Percentiles rank a stretch among this genome's conserved stretches.
Evolutionary conservation across 805 yeast genomes (phyloP).

Genomic region (Komagataella mondaviorum): DNA sequence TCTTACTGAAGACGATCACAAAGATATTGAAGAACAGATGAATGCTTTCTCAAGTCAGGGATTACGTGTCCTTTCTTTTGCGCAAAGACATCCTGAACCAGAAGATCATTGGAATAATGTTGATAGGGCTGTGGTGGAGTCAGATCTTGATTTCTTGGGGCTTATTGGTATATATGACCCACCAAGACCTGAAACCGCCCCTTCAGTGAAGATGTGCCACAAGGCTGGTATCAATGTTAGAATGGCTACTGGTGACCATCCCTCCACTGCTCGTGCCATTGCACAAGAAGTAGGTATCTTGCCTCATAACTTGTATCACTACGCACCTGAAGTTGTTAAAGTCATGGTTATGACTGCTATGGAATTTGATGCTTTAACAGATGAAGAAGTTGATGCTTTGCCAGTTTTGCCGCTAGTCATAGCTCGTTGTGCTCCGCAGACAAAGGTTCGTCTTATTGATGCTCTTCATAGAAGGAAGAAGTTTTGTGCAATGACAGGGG

Average conservation of each 20-base stretch:
- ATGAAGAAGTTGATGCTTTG: slow-evolving; percentile 44
- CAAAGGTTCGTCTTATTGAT: slow-evolving; percentile 71
- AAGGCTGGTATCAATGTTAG: slow-evolving; percentile 68
- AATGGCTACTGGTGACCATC: slow-evolving; percentile 77
- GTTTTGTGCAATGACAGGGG: slow-evolving; percentile 74
- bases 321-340: slow-evolving; percentile 37
- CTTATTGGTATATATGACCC: slow-evolving; percentile 73
- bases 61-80: slow-evolving; percentile 62
- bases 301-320: slow-evolving; percentile 45
- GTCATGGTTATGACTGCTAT: slow-evolving; percentile 68
- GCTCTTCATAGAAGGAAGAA: slow-evolving; percentile 52
- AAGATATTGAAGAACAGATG: slow-evolving; percentile 39
- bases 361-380: slow-evolving; percentile 52
- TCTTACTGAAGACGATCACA: slow-evolving; percentile 27
- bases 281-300: slow-evolving; percentile 73
- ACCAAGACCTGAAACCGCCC: slow-evolving; percentile 57
- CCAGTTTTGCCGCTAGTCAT: slow-evolving; percentile 66
- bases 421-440: slow-evolving; percentile 76
- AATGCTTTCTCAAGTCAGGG: slow-evolving; percentile 49
- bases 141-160: slow-evolving; percentile 43
- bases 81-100: slow-evolving; percentile 23
- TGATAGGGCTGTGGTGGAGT: slow-evolving; percentile 34
- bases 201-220: slow-evolving; percentile 53
- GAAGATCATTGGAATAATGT: slow-evolving; percentile 16
- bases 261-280: slow-evolving; percentile 66